Conservation (phyloP, 192 early-diverging fungal genomes). For the Coemansia sp. region DNA sequence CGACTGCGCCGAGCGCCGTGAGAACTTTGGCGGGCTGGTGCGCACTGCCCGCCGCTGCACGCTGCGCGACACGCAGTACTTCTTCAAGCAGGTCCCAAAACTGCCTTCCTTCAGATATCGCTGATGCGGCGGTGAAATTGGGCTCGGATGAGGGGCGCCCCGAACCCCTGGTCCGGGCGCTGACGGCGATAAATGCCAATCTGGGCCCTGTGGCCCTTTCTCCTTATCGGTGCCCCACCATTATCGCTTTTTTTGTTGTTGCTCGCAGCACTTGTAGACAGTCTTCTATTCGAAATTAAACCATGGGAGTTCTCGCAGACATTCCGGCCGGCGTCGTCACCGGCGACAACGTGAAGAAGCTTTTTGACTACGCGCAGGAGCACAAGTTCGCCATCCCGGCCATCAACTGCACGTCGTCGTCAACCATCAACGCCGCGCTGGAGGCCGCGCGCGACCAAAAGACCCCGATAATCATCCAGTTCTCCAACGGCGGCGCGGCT, state of each 20-base stretch:
- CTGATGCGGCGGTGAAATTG: slow-evolving; percentile 5
- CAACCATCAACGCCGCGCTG: slow-evolving; percentile 86
- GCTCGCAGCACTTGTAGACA: background rate
- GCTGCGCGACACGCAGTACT: slow-evolving; percentile 55
- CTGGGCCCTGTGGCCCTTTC: background rate
- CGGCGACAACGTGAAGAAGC: slow-evolving; percentile 85
- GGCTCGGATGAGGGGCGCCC: slow-evolving; percentile 1
- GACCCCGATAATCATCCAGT: slow-evolving; percentile 92
- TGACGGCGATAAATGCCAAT: background rate
- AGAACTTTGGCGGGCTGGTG: slow-evolving; percentile 51
- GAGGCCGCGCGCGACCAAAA: slow-evolving; percentile 93
- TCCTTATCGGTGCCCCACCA: background rate
- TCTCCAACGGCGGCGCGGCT: slow-evolving; percentile 89
- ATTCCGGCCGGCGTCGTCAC: slow-evolving; percentile 90
- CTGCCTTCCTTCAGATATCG: slow-evolving; percentile 50
- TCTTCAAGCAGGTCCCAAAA: slow-evolving; percentile 54
- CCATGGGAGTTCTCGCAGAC: slow-evolving; percentile 72
- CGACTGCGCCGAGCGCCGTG: slow-evolving; percentile 35
- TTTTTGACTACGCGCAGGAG: slow-evolving; percentile 68
- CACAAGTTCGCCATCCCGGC: slow-evolving; percentile 93
- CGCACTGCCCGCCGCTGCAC: slow-evolving; percentile 53
- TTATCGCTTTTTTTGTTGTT: no score
- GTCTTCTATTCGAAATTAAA: background rate
- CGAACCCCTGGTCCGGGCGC: background rate
- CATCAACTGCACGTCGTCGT: slow-evolving; percentile 93